A percentile compares a stretch with the other conserved stretches of the same genome.
These are phyloP conservation scores for Triticum turgidum DNA, from an alignment of 176 grass and related monocot species.

Conservation along the genomic window DNA sequence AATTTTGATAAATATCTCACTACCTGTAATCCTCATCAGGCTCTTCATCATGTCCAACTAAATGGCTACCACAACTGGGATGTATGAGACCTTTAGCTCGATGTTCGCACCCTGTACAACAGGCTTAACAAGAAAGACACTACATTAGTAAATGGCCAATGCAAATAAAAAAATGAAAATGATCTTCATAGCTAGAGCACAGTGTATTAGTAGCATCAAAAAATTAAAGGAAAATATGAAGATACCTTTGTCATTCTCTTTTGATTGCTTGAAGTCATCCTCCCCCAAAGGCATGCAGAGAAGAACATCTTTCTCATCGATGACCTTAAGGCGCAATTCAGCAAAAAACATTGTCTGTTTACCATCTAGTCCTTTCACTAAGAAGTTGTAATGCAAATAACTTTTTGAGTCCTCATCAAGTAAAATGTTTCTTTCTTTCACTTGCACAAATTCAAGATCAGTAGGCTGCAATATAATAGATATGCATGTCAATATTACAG, in stretches of 20 bases:
- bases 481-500: not conserved
- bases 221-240: not conserved
- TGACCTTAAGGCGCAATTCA: not conserved
- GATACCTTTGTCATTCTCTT: not conserved
- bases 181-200: not conserved
- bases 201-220: not conserved
- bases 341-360: not conserved
- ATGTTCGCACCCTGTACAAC: not conserved
- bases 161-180: not conserved
- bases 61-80: not conserved
- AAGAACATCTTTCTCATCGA: not conserved
- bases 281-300: not conserved
- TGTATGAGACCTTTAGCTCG: slow-evolving; percentile 5
- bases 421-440: not conserved
- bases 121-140: not conserved
- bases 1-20: no score
- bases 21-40: no score
- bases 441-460: slow-evolving; percentile 3
- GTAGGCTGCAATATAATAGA: not conserved
- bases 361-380: not conserved
- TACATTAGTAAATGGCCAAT: not conserved
- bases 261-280: not conserved
- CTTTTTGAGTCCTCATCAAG: not conserved
- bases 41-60: not conserved
- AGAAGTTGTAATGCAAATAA: not conserved